Evolutionary conservation across 2,329 filamentous ascomycete species (phyloP).

Genomic region (Plenodomus lindquistii): DNA sequence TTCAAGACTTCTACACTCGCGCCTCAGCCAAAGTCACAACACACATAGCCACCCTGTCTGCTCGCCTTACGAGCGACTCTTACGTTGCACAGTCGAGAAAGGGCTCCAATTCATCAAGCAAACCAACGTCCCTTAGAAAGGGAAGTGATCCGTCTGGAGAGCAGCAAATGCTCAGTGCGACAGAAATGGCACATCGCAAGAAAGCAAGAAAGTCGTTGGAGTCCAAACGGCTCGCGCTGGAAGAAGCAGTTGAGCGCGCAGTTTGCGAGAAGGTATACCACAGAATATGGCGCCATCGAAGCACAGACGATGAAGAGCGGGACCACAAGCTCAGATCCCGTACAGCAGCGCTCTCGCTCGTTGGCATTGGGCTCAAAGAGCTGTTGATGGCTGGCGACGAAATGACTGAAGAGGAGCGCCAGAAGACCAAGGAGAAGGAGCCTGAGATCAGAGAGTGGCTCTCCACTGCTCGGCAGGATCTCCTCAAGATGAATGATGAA

Average conservation of each 20-base stretch:
- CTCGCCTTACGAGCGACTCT: slow-evolving; percentile 72
- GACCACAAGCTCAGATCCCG: slow-evolving; percentile 95
- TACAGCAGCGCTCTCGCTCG: slow-evolving; percentile 85
- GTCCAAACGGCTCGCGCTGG: slow-evolving; percentile 73
- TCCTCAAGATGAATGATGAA: slow-evolving; percentile 82
- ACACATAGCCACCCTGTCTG: slow-evolving; percentile 79
- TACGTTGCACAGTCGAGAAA: slow-evolving; percentile 36
- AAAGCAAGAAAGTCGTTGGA: slow-evolving; percentile 78
- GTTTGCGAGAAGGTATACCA: slow-evolving; percentile 82
- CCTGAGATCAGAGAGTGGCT: slow-evolving; percentile 75
- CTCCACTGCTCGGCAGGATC: slow-evolving; percentile 66
- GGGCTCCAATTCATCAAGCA: slow-evolving; percentile 46
- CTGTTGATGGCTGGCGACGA: slow-evolving; percentile 64
- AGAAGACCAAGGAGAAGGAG: slow-evolving; percentile 56
- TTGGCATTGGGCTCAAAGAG: slow-evolving; percentile 86
- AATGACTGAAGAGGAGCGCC: slow-evolving; percentile 59
- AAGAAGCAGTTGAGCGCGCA: slow-evolving; percentile 88
- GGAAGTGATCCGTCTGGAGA: slow-evolving; percentile 48
- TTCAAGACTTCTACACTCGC: slow-evolving; percentile 89
- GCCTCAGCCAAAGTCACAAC: slow-evolving; percentile 83
- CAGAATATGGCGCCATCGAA: slow-evolving; percentile 87
- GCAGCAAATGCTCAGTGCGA: slow-evolving; percentile 88
- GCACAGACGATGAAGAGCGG: slow-evolving; percentile 89
- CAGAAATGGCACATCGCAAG: slow-evolving; percentile 80
- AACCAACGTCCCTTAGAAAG: slow-evolving; percentile 44